phyloP scores from a whole-genome alignment of 805 yeast genomes.

The Starmerella bombicola region DNA sequence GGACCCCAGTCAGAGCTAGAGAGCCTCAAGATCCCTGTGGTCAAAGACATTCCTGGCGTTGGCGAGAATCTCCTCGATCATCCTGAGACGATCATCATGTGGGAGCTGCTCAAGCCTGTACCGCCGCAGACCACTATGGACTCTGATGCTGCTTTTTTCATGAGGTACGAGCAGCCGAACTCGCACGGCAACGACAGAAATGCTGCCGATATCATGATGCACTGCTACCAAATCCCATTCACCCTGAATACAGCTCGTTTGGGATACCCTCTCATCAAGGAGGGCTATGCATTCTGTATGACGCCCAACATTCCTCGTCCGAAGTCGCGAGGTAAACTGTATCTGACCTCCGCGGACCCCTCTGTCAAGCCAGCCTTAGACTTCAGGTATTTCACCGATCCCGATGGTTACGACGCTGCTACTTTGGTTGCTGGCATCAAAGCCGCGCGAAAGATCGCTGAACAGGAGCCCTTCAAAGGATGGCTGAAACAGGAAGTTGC shows the following conservation, averaged over 20 bases:
- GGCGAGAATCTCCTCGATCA: conserved; percentile 30
- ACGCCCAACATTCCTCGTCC: conserved; percentile 18
- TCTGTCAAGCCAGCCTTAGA: conserved; percentile 15
- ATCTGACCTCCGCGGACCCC: conserved; percentile 11
- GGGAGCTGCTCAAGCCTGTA: conserved; percentile 14
- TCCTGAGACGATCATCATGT: conserved; percentile 21
- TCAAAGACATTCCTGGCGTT: conserved; percentile 27
- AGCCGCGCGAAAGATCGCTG: conserved; percentile 26
- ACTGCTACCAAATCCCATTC: conserved; percentile 18
- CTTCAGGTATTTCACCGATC: conserved; percentile 18
- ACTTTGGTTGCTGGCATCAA: conserved; percentile 29
- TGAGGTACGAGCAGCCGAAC: conserved; percentile 12
- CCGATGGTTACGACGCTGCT: conserved; percentile 28
- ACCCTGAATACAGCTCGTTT: conserved; percentile 12
- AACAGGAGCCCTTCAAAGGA: conserved; percentile 28
- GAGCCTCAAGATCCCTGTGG: conserved; percentile 24
- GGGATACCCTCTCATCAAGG: conserved; percentile 11
- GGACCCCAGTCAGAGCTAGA: conserved; percentile 27
- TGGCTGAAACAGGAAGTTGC: conserved; percentile 27
- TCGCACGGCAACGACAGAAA: conserved; percentile 9
- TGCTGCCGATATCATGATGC: conserved; percentile 16
- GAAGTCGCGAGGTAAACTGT: conserved; percentile 14
- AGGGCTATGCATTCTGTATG: conserved; percentile 16
- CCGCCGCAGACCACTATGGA: conserved; percentile 16
- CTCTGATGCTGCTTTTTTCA: conserved; percentile 15